A percentile compares a stretch with the other conserved stretches of the same genome.
Evolutionary conservation across 2,329 filamentous ascomycete genomes (phyloP).

Genomic region (Dactylonectria estremocensis): DNA sequence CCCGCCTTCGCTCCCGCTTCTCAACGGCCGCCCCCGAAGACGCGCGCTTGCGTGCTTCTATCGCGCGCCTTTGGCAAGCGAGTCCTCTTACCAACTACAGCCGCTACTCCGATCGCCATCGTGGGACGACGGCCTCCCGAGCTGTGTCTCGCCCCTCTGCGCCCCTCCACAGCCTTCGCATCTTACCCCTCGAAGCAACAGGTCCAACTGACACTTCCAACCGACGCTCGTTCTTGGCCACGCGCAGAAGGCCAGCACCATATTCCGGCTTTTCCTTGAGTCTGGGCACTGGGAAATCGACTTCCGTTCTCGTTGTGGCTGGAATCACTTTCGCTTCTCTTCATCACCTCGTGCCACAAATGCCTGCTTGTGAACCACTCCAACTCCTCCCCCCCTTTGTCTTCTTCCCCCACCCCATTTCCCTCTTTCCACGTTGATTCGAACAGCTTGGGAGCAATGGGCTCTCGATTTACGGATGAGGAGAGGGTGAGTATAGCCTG

Average conservation of each 20-base stretch:
- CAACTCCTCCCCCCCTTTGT: conserved; percentile 26
- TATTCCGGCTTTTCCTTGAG: conserved; percentile 14
- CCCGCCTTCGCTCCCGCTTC: conserved; percentile 37
- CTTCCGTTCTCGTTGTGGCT: conserved; percentile 32
- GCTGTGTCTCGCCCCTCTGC: conserved; percentile 16
- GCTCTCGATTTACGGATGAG: conserved; percentile 60
- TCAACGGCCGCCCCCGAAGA: conserved; percentile 33
- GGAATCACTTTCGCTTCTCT: conserved; percentile 34
- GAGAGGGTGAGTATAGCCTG: conserved; percentile 64
- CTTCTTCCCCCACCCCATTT: conserved; percentile 23
- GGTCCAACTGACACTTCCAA: conserved; percentile 23
- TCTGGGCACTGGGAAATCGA: conserved; percentile 12
- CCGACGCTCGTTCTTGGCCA: conserved; percentile 32
- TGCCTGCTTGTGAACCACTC: conserved; percentile 31
- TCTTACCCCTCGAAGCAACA: conserved; percentile 30
- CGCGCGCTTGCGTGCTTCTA: conserved; percentile 39
- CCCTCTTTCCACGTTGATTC: conserved; percentile 25
- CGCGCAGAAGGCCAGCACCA: conserved; percentile 24
- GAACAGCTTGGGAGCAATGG: conserved; percentile 37
- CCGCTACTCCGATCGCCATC: conserved; percentile 15
- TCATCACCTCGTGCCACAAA: conserved; percentile 28
- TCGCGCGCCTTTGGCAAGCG: conserved; percentile 35
- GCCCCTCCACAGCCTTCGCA: conserved; percentile 23
- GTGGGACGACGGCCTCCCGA: conserved; percentile 28
- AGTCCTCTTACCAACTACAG: conserved; percentile 23